Evolutionary conservation across 495 filamentous ascomycete species (phyloP).

Genomic region (Lepraria neglecta): DNA sequence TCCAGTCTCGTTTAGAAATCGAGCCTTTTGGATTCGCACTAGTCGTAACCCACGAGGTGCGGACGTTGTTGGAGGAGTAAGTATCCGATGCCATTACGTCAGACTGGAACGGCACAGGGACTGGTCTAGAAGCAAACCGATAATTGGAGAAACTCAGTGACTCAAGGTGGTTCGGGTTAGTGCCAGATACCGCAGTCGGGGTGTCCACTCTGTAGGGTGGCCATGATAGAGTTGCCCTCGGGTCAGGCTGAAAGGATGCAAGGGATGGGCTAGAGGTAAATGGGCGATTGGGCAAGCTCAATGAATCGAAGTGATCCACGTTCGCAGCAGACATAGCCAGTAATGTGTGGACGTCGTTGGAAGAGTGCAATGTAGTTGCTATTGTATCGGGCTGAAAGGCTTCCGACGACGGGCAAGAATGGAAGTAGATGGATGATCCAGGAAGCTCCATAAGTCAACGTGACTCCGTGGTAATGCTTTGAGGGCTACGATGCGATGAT

Average conservation of each 20-base stretch:
- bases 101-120: neutral
- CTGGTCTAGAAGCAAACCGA: neutral
- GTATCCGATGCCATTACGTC: neutral
- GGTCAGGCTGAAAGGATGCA: neutral
- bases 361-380: neutral
- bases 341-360: too few relatives aligned
- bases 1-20: constrained; percentile 9
- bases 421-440: neutral
- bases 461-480: neutral
- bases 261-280: neutral
- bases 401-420: neutral
- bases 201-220: too few relatives aligned
- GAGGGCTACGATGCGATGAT: neutral
- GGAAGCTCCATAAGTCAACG: neutral
- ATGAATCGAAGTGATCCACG: neutral
- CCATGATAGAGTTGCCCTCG: too few relatives aligned
- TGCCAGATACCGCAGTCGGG: too few relatives aligned
- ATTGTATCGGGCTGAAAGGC: neutral
- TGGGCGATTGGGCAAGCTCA: neutral
- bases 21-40: neutral
- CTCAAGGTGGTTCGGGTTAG: neutral
- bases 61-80: neutral
- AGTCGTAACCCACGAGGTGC: too few relatives aligned
- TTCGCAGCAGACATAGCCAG: neutral
- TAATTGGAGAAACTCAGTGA: neutral